phyloP scores from a whole-genome alignment of 495 filamentous ascomycete genomes.

The Lentithecium fluviatile region DNA sequence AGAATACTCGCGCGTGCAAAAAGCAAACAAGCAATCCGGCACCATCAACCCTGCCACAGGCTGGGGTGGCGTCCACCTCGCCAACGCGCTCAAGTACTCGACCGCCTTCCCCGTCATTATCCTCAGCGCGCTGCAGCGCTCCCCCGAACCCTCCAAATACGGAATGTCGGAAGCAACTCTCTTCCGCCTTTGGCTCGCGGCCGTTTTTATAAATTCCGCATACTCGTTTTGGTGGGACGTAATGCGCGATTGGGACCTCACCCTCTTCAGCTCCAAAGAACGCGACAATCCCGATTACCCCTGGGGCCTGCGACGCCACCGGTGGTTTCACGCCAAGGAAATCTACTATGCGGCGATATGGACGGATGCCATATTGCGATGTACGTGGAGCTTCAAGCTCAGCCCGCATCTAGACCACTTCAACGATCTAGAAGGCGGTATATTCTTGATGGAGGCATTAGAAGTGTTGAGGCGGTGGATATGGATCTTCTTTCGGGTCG shows the following conservation, averaged over 20 bases:
- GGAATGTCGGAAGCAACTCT: constrained; percentile 58
- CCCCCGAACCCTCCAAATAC: constrained; percentile 55
- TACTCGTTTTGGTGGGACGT: constrained; percentile 99
- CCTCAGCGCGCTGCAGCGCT: constrained; percentile 69
- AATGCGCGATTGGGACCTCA: constrained; percentile 93
- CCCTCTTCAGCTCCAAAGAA: constrained; percentile 59
- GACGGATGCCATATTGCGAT: constrained; percentile 76
- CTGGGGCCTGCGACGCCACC: constrained; percentile 71
- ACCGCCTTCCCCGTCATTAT: constrained; percentile 90
- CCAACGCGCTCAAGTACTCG: constrained; percentile 90
- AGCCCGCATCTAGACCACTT: constrained; percentile 75
- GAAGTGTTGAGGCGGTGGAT: constrained; percentile 89
- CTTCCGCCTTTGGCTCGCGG: constrained; percentile 56
- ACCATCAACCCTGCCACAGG: constrained; percentile 48
- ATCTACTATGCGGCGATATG: constrained; percentile 81
- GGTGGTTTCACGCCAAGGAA: constrained; percentile 64
- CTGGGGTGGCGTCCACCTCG: constrained; percentile 79
- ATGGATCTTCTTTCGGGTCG: constrained; percentile 94
- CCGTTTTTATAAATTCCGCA: constrained; percentile 73
- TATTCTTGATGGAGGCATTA: constrained; percentile 82
- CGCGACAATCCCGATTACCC: constrained; percentile 61
- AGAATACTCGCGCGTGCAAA: constrained; percentile 74
- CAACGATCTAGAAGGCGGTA: constrained; percentile 76
- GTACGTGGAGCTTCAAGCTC: constrained; percentile 86
- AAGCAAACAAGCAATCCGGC: constrained; percentile 40